A percentile compares a stretch with the other conserved stretches of the same genome.
Evolutionary conservation across 139 green algal species (phyloP).

Genomic region (Chlorella sp.): DNA sequence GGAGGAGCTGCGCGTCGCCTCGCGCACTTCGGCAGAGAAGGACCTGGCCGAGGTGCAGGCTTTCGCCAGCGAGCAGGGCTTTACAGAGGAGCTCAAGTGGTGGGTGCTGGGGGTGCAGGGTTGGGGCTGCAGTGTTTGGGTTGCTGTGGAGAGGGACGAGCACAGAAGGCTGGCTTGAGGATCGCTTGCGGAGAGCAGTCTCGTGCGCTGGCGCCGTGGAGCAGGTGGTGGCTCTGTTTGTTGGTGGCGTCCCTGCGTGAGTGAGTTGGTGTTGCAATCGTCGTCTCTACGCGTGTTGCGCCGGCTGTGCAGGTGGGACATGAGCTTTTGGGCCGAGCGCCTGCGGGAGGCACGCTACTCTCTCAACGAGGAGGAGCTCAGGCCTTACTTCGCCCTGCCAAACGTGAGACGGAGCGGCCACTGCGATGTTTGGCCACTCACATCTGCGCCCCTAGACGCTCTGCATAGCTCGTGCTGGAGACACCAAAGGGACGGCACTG

Average conservation of each 20-base stretch:
- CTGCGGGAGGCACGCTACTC: slow-evolving; percentile 74
- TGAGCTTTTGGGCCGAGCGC: slow-evolving; percentile 86
- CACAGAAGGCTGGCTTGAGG: no score
- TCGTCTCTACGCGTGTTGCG: not conserved
- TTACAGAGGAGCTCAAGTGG: slow-evolving; percentile 44
- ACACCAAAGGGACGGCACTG: not conserved
- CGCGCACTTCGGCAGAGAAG: slow-evolving; percentile 44
- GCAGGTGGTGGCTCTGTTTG: no score
- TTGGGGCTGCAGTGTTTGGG: not conserved
- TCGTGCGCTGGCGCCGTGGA: not conserved
- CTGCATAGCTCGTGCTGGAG: not conserved
- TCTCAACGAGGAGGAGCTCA: slow-evolving; percentile 84
- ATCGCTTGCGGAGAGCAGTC: no score
- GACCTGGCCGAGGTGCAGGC: slow-evolving; percentile 75
- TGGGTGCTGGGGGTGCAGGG: slow-evolving; percentile 42
- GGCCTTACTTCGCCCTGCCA: slow-evolving; percentile 91
- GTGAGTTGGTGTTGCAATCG: not conserved
- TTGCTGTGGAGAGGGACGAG: not conserved
- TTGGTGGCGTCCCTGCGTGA: no score
- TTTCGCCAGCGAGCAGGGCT: slow-evolving; percentile 15
- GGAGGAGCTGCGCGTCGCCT: slow-evolving; percentile 80
- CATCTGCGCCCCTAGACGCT: no score
- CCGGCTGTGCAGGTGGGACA: slow-evolving; percentile 62
- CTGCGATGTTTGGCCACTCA: no score
- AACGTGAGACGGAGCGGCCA: no score